Conservation (phyloP, 495 filamentous ascomycete species). For the Penicillium angulare region DNA sequence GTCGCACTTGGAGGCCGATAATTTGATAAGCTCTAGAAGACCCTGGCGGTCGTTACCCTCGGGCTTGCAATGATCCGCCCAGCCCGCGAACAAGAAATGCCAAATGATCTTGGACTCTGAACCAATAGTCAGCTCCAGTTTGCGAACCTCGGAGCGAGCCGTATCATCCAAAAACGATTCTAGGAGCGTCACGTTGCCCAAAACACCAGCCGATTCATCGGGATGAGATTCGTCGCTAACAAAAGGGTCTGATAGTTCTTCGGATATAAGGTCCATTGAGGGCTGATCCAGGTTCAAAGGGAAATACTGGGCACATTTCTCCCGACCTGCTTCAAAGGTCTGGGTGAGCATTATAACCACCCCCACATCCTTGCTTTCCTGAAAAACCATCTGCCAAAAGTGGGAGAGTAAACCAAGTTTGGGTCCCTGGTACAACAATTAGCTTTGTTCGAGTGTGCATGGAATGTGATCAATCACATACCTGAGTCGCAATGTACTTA, state of each 20-base stretch:
- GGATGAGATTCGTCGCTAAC: conserved; percentile 25
- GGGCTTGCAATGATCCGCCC: conserved; percentile 92
- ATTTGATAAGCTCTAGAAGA: conserved; percentile 73
- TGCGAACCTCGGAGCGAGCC: conserved; percentile 55
- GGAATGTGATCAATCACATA: conserved; percentile 35
- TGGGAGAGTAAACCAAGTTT: conserved; percentile 67
- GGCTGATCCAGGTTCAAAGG: conserved; percentile 58
- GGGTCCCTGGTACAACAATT: conserved; percentile 62
- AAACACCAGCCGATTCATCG: conserved; percentile 12
- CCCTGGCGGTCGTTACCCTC: conserved; percentile 73
- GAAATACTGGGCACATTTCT: conserved; percentile 94
- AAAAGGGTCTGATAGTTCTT: conserved; percentile 27
- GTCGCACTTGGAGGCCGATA: conserved; percentile 69
- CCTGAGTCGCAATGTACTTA: conserved; percentile 69
- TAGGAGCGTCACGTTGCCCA: conserved; percentile 49
- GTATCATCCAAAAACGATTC: conserved; percentile 43
- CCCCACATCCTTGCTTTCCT: conserved; percentile 72
- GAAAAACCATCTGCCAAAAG: conserved; percentile 95
- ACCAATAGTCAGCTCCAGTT: conserved; percentile 53
- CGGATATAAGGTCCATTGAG: conserved; percentile 62
- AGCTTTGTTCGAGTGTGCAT: background rate
- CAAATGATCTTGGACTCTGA: conserved; percentile 69
- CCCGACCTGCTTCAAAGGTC: conserved; percentile 73
- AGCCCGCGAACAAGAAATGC: conserved; percentile 89
- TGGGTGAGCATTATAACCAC: conserved; percentile 97